phyloP scores from a whole-genome alignment of 1,139 yeast species.

The Zygosaccharomyces sapae region DNA sequence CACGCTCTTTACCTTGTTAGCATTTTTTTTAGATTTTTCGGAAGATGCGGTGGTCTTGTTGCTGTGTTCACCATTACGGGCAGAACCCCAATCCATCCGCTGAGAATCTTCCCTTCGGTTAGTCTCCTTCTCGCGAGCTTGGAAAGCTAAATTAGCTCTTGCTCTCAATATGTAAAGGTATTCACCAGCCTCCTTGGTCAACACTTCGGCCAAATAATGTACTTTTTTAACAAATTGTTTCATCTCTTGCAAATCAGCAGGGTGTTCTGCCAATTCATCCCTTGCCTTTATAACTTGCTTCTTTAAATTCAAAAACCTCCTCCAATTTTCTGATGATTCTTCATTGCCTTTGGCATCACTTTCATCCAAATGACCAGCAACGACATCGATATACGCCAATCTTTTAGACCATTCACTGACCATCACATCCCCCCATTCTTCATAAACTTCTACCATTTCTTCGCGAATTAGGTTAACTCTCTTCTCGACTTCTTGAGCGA shows the following conservation, averaged over 20 bases:
- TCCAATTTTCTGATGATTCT: conserved; percentile 28
- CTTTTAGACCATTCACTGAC: conserved; percentile 50
- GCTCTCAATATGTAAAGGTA: conserved; percentile 71
- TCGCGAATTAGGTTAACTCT: conserved; percentile 48
- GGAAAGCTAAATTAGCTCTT: conserved; percentile 76
- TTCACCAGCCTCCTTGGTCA: conserved; percentile 67
- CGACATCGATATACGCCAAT: conserved; percentile 34
- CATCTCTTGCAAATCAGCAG: conserved; percentile 49
- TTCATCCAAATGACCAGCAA: conserved; percentile 22
- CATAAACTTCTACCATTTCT: conserved; percentile 58
- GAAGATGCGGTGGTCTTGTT: neutral
- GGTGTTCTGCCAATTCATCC: conserved; percentile 50
- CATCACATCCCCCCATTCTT: conserved; percentile 67
- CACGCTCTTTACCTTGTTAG: neutral
- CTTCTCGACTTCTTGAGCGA: conserved; percentile 41
- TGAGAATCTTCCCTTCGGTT: neutral
- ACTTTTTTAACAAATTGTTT: conserved; percentile 52
- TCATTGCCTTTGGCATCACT: conserved; percentile 14
- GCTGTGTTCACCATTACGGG: neutral
- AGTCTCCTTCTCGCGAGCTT: conserved; percentile 54
- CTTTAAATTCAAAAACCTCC: conserved; percentile 28
- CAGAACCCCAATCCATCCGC: neutral
- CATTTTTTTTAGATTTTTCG: neutral
- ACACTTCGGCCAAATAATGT: conserved; percentile 54
- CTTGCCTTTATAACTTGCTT: conserved; percentile 37